phyloP scores from a whole-genome alignment of 768 basidiomycete genomes.

The Glaciozyma antarctica region DNA sequence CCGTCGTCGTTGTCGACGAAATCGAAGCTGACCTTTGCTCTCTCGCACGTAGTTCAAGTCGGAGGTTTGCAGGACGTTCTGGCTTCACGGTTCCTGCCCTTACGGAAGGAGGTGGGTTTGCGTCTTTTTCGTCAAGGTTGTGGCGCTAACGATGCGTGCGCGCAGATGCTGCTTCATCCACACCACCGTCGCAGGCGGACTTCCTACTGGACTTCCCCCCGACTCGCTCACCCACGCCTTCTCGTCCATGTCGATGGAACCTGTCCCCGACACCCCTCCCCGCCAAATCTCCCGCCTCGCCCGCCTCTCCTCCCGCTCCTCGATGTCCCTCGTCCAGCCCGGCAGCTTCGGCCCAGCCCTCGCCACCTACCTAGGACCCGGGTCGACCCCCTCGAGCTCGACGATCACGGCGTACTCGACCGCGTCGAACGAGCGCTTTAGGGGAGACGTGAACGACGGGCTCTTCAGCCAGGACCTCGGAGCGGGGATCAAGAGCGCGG shows the following conservation, averaged over 20 bases:
- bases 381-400: neutral
- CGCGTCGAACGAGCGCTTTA: neutral
- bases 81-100: conserved; percentile 85
- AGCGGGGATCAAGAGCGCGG: neutral
- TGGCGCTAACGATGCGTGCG: neutral
- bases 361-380: conserved; percentile 15
- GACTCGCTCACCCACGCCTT: neutral
- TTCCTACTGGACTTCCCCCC: conserved; percentile 5
- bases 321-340: conserved; percentile 10
- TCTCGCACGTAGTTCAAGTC: conserved; percentile 63
- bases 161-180: conserved; percentile 75
- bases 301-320: conserved; percentile 8
- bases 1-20: neutral
- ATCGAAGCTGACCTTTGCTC: conserved; percentile 30
- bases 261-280: neutral
- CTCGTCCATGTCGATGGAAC: neutral
- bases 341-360: conserved; percentile 25
- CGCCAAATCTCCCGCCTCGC: conserved; percentile 2
- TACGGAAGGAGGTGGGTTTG: conserved; percentile 62
- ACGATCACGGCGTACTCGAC: conserved; percentile 3
- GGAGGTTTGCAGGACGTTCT: conserved; percentile 88
- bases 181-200: conserved; percentile 47
- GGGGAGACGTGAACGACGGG: neutral
- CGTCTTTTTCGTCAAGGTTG: no score
- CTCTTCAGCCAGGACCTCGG: neutral